Percentiles rank a stretch among this genome's conserved stretches.
Conservation (phyloP, 2,329 filamentous ascomycete species). For the Pseudomassariella vexata region DNA sequence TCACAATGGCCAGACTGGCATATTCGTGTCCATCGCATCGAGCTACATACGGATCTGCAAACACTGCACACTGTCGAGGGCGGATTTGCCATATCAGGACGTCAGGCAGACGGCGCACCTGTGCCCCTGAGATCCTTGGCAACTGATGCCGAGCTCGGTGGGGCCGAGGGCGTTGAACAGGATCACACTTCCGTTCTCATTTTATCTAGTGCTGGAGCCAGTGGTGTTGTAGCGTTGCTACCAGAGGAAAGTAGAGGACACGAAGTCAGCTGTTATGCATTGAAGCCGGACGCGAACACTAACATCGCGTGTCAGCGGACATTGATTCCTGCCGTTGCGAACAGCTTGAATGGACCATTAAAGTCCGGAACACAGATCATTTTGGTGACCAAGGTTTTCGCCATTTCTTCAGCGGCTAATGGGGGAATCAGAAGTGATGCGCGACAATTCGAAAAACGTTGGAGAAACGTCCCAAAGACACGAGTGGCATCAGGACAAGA, state of each 20-base stretch:
- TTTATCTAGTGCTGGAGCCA: conserved; percentile 3
- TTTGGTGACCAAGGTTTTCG: too few relatives aligned
- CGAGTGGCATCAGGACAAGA: too few relatives aligned
- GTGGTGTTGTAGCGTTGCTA: conserved; percentile 1
- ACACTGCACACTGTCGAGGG: conserved; percentile 1
- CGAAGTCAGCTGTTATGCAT: too few relatives aligned
- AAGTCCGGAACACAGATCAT: too few relatives aligned
- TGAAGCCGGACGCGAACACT: conserved; percentile 5
- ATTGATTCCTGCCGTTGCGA: too few relatives aligned
- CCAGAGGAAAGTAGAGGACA: conserved; percentile 1
- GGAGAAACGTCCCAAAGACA: too few relatives aligned
- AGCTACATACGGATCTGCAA: neutral
- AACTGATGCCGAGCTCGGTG: neutral
- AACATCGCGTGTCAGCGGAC: conserved; percentile 4
- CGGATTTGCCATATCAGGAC: conserved; percentile 5
- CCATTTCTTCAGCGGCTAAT: too few relatives aligned
- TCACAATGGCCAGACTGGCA: conserved; percentile 4
- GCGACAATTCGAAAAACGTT: too few relatives aligned
- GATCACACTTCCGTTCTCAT: neutral
- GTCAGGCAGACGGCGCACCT: neutral
- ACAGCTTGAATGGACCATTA: too few relatives aligned
- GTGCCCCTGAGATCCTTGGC: conserved; percentile 1
- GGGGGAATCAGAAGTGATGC: too few relatives aligned
- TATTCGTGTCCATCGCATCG: conserved; percentile 1
- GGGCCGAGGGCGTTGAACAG: conserved; percentile 1